Evolutionary conservation across 2,329 filamentous ascomycete genomes (phyloP), one percentile per base, ranked within the genome.

Genomic region (Onygenales sp.): DNA sequence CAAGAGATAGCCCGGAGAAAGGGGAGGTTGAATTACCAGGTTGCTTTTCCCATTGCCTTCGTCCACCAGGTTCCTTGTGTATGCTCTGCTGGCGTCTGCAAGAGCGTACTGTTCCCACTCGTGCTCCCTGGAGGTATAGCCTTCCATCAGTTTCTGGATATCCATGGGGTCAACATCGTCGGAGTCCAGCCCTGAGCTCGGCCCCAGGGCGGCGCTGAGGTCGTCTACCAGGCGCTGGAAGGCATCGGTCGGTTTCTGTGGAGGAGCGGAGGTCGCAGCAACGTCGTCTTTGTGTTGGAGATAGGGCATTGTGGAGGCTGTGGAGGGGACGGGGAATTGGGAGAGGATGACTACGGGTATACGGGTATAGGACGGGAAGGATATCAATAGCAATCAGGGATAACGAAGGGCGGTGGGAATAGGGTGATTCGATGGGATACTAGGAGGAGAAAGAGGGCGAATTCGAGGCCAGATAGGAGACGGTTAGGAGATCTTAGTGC

Each of bases 21-120:
- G 13, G 31, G 27, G 53, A 8, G 52, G 31, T 31, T 52, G 51
- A 70, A 80, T 65, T 71, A 87, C 83, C 67, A 89, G 68, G 63
- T 89, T 89, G 64, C 83, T 84, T 69, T 87, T 88, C 55, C 83
- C 89, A 61, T 95, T 95, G 2, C 90, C 89, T 66, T 90, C 86
- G 64, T 95, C 89, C 44, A 96, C 89, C 3, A 95, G 79, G 66
- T 95, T 95, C 53, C 91, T 76, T 10, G 91, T 95, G 69, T 95
- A 96, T 1, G 80, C 79, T 62, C 84, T 78, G 58, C 77, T 83
- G 14, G 72, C 61, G 63, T 95, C 86, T n/a, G 78, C 79, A 61
- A 92, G 79, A 32, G 87, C 87, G 70, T 88, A 95, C 57, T 76
- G 77, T 51, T 73, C 66, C 91, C 91, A 96, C 53, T 91, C 84